A percentile compares a stretch with the other conserved stretches of the same genome.
Conservation (phyloP, 495 filamentous ascomycete species). For the Aspergillus nanangensis region DNA sequence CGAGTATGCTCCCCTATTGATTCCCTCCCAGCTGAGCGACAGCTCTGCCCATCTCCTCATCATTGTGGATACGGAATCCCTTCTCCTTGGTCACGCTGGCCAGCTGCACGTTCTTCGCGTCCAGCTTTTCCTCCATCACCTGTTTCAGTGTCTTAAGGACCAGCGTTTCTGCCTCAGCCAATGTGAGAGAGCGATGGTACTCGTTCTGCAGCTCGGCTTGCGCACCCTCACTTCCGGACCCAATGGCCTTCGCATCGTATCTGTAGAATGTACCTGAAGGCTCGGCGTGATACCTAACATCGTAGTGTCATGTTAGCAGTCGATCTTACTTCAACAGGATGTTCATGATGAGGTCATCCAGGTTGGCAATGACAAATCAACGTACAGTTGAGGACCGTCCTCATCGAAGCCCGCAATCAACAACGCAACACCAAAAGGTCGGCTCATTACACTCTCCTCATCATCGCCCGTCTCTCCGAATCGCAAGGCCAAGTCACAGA, state of each 20-base stretch:
- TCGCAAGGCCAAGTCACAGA: slow-evolving; percentile 92
- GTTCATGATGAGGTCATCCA: no score
- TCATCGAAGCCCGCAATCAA: slow-evolving; percentile 96
- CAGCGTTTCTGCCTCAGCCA: slow-evolving; percentile 87
- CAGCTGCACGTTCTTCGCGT: slow-evolving; percentile 96
- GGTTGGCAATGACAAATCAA: no score
- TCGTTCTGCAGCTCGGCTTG: slow-evolving; percentile 98
- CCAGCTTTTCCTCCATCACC: slow-evolving; percentile 99
- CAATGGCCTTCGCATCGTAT: slow-evolving; percentile 98
- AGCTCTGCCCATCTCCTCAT: slow-evolving; percentile 91
- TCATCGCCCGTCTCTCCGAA: slow-evolving; percentile 98
- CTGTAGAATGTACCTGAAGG: slow-evolving; percentile 97
- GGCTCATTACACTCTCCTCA: slow-evolving; percentile 96
- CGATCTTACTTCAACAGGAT: no score
- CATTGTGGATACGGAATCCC: slow-evolving; percentile 95
- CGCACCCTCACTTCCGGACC: slow-evolving; percentile 91
- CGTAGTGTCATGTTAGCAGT: neutral
- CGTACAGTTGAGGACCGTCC: slow-evolving; percentile 87
- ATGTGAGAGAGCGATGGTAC: slow-evolving; percentile 95
- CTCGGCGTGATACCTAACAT: slow-evolving; percentile 86
- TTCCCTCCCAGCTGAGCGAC: slow-evolving; percentile 64
- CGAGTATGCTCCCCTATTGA: slow-evolving; percentile 26
- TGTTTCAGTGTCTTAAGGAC: slow-evolving; percentile 98
- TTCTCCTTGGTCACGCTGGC: slow-evolving; percentile 97
- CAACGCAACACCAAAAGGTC: slow-evolving; percentile 94